These are phyloP conservation scores for Trypanosoma cruzi DNA, from an alignment of 208 protist species.

Conservation along the genomic window DNA sequence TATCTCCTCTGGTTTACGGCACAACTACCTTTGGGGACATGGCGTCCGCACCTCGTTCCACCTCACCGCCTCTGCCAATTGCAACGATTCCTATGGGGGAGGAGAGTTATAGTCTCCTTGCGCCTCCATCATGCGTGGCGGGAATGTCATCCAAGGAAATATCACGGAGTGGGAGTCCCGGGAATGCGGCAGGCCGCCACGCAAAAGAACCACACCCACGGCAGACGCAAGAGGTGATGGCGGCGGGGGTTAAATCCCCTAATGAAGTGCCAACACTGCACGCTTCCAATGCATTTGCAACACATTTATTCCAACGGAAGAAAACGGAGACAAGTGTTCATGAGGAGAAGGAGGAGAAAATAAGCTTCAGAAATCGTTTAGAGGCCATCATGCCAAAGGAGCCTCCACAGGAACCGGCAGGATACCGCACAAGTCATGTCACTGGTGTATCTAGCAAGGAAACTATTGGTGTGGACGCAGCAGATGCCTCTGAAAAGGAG, in stretches of 20 bases:
- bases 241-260: background rate
- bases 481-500: background rate
- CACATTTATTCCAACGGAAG: background rate
- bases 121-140: background rate
- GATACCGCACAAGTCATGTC: background rate
- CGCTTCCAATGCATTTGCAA: background rate
- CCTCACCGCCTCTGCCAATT: background rate
- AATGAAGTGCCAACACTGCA: background rate
- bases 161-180: no score
- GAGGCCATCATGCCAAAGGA: background rate
- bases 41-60: no score
- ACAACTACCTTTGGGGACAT: background rate
- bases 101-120: background rate
- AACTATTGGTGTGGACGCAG: no score
- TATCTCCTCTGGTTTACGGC: background rate
- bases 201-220: background rate
- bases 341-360: background rate
- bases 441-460: background rate
- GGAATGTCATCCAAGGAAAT: background rate
- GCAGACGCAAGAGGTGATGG: background rate
- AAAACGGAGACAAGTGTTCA: background rate
- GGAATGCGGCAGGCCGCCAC: no score
- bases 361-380: background rate
- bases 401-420: background rate
- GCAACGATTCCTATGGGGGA: background rate